phyloP scores from a whole-genome alignment of 345 rosid genomes.

The Eucalyptus urophylla region DNA sequence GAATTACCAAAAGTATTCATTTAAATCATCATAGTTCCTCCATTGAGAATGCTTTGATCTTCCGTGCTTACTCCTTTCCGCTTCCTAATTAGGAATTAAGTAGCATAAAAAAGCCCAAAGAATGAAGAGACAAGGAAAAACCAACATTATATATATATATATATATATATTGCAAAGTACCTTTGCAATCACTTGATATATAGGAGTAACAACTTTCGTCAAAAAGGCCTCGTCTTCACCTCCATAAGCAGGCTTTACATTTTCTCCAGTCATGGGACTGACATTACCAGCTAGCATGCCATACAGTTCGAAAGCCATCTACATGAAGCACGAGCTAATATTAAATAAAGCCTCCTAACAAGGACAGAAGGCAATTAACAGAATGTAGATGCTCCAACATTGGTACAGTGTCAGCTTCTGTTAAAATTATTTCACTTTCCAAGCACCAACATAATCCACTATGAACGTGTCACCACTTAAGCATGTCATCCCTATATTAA shows the following conservation, averaged over 20 bases:
- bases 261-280: constrained; percentile 97
- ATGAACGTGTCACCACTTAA: neutral
- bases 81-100: constrained; percentile 51
- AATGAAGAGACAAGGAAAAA: neutral
- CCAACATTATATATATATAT: neutral
- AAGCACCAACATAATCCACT: neutral
- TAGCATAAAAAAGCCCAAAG: neutral
- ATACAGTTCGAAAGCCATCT: constrained; percentile 99
- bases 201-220: constrained; percentile 86
- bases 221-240: constrained; percentile 97
- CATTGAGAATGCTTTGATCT: constrained; percentile 97
- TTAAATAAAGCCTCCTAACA: neutral
- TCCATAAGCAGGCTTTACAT: constrained; percentile 96
- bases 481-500: neutral
- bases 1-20: constrained; percentile 89
- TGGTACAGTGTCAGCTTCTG: neutral
- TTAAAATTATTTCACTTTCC: neutral
- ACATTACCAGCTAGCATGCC: constrained; percentile 98
- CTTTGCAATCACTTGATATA: constrained; percentile 73
- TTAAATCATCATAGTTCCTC: constrained; percentile 98
- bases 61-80: constrained; percentile 70
- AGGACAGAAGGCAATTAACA: neutral
- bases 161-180: constrained; percentile 6
- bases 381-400: neutral
- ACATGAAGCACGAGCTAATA: neutral